Percentiles rank a stretch among this genome's conserved stretches.
These are phyloP conservation scores for Gloeopeniophorella convolvens DNA, from an alignment of 768 basidiomycete genomes.

Conservation along the genomic window DNA sequence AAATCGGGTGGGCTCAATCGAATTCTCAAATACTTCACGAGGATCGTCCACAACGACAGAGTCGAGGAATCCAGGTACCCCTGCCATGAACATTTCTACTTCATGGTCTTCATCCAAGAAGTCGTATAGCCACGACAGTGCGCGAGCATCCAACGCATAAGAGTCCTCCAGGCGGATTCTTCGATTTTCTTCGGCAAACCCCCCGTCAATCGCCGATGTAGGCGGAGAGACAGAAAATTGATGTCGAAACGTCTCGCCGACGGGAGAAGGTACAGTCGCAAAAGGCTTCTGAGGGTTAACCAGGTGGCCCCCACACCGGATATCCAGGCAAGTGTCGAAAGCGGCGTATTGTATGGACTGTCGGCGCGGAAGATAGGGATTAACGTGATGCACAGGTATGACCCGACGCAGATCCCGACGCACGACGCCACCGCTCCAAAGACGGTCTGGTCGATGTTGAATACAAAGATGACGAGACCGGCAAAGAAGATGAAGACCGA, in stretches of 20 bases:
- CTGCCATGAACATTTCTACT: constrained; percentile 1
- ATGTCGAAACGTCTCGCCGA: too few relatives aligned
- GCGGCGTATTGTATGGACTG: constrained; percentile 1
- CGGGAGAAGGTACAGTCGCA: too few relatives aligned
- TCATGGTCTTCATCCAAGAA: not conserved
- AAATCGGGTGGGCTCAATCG: not conserved
- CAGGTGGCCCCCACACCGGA: not conserved
- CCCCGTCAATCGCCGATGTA: not conserved
- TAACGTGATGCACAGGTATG: not conserved
- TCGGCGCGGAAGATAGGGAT: not conserved
- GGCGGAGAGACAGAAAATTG: too few relatives aligned
- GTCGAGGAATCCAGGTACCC: not conserved
- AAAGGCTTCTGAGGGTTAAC: not conserved
- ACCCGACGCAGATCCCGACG: not conserved
- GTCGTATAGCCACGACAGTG: not conserved
- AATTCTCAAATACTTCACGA: not conserved
- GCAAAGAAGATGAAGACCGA: constrained; percentile 6
- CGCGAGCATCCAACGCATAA: not conserved
- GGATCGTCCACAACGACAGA: not conserved
- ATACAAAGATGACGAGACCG: constrained; percentile 2
- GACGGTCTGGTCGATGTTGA: not conserved
- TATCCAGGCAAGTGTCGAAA: not conserved
- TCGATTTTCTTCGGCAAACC: not conserved
- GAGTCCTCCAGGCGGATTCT: not conserved
- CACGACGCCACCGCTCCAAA: not conserved